These are phyloP conservation scores for Malassezia sp. DNA, from an alignment of 1,284 basidiomycete species.

Conservation along the genomic window DNA sequence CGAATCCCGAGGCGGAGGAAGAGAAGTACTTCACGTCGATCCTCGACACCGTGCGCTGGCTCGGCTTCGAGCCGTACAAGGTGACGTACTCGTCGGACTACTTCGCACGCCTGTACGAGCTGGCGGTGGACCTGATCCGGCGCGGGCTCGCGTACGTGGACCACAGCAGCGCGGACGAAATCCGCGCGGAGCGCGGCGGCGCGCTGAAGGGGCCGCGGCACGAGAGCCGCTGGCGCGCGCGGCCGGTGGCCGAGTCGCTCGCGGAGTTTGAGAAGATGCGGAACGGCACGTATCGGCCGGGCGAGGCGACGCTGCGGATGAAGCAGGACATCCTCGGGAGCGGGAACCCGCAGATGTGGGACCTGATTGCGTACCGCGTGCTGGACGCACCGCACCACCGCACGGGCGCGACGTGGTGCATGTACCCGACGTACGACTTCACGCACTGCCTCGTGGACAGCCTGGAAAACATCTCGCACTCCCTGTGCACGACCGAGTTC, in stretches of 20 bases:
- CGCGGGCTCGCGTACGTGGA: conserved; percentile 89
- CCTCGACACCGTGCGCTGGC: conserved; percentile 86
- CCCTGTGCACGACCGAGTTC: conserved; percentile 92
- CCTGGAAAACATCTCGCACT: conserved; percentile 98
- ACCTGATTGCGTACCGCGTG: conserved; percentile 90
- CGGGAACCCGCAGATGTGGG: conserved; percentile 99
- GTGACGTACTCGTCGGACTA: conserved; percentile 99
- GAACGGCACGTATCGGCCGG: conserved; percentile 74
- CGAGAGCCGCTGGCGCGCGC: conserved; percentile 72
- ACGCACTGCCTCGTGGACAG: conserved; percentile 98
- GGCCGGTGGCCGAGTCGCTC: conserved; percentile 74
- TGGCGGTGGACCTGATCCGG: conserved; percentile 82
- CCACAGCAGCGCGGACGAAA: conserved; percentile 88
- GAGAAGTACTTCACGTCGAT: conserved; percentile 91
- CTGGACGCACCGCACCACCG: conserved; percentile 83
- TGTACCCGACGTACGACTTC: conserved; percentile 94
- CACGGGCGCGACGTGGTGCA: conserved; percentile 74
- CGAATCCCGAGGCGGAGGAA: conserved; percentile 96
- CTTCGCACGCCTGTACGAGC: conserved; percentile 74
- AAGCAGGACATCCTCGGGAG: conserved; percentile 80
- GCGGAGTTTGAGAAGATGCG: conserved; percentile 86
- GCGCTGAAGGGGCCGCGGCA: conserved; percentile 70
- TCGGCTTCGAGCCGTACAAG: conserved; percentile 96
- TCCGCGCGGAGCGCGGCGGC: conserved; percentile 71
- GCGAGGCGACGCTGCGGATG: conserved; percentile 87